Conservation (phyloP, 108 stramenopile species). For the Nitzschia inconspicua region DNA sequence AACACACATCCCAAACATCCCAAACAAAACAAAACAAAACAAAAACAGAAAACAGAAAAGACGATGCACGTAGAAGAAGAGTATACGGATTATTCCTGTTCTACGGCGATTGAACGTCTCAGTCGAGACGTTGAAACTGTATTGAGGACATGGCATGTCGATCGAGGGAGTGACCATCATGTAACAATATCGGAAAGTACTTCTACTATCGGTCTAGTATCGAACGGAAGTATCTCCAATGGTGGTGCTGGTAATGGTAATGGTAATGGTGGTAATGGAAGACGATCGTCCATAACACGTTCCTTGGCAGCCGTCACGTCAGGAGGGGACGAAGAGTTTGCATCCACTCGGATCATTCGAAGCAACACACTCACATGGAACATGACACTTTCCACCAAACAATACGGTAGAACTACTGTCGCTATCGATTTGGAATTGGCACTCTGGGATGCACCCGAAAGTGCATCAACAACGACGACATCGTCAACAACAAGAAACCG, state of each 20-base stretch:
- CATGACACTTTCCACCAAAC: conserved; percentile 10
- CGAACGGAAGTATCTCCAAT: no score
- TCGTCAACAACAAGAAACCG: no score
- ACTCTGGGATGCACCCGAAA: conserved; percentile 71
- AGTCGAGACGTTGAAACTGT: conserved; percentile 76
- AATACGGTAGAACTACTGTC: conserved; percentile 10
- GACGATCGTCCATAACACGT: neutral
- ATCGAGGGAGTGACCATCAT: conserved; percentile 72
- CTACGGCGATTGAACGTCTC: conserved; percentile 77
- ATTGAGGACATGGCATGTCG: conserved; percentile 74
- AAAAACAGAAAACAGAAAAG: no score
- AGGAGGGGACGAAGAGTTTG: neutral
- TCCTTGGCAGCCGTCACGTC: conserved; percentile 6
- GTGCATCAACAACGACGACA: neutral
- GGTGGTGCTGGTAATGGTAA: conserved; percentile 5
- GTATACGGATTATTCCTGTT: conserved; percentile 85
- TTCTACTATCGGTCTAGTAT: no score
- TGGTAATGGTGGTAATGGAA: neutral
- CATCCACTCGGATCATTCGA: conserved; percentile 31
- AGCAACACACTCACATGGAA: conserved; percentile 28
- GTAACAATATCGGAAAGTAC: conserved; percentile 27
- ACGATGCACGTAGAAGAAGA: conserved; percentile 47
- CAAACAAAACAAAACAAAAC: neutral
- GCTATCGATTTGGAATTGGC: conserved; percentile 60
- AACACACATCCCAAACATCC: conserved; percentile 1